Percentiles rank a stretch among this genome's conserved stretches.
These are phyloP conservation scores for Pythium rhizo-oryzae DNA, from an alignment of 352 stramenopile genomes.

Conservation along the genomic window DNA sequence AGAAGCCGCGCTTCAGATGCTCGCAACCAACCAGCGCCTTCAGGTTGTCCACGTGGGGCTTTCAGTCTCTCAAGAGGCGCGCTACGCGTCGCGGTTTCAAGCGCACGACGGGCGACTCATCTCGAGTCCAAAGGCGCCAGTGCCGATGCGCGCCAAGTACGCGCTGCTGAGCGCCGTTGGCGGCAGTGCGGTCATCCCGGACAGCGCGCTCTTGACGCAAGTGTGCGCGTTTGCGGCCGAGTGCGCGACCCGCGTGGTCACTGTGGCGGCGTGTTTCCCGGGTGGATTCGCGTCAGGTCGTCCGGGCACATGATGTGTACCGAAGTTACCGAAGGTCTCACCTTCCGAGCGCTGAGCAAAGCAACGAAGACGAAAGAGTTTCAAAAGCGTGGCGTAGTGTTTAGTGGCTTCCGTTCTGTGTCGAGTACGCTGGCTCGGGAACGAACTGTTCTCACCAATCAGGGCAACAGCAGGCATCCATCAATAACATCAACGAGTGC, in stretches of 20 bases:
- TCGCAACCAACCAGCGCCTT: constrained; percentile 2
- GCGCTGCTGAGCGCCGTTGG: background rate
- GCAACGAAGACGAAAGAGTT: too few relatives aligned
- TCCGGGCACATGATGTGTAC: too few relatives aligned
- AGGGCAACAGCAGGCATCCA: too few relatives aligned
- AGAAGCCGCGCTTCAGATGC: background rate
- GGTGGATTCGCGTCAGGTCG: background rate
- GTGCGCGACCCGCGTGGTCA: constrained; percentile 2
- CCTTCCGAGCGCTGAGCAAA: too few relatives aligned
- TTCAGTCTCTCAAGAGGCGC: background rate
- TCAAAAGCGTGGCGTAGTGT: too few relatives aligned
- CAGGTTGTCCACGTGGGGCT: background rate
- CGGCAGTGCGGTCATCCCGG: background rate
- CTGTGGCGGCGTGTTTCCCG: background rate
- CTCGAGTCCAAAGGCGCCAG: background rate
- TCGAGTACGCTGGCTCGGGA: too few relatives aligned
- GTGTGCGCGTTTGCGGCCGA: constrained; percentile 12
- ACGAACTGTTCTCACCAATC: too few relatives aligned
- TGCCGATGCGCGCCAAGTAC: constrained; percentile 2
- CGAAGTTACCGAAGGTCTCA: too few relatives aligned
- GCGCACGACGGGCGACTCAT: background rate
- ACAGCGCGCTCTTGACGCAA: background rate
- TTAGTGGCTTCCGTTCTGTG: too few relatives aligned
- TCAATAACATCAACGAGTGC: too few relatives aligned
- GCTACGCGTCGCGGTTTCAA: background rate